Evolutionary conservation across 495 filamentous ascomycete species (phyloP).

Genomic region (Annulohypoxylon nitens): DNA sequence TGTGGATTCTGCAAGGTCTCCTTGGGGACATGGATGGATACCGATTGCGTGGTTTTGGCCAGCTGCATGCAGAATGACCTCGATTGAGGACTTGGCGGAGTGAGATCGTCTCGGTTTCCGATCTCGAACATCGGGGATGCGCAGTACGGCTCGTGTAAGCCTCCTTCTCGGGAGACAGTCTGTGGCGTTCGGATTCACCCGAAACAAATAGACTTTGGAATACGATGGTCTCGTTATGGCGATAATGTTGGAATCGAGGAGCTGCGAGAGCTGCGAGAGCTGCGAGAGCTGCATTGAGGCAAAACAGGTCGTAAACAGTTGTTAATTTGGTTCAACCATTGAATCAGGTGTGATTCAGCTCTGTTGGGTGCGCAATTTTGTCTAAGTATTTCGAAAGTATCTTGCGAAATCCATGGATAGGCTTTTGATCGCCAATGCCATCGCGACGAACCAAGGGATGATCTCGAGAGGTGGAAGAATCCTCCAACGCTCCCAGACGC

Average conservation of each 20-base stretch:
- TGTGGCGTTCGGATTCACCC: not conserved
- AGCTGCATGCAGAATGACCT: not conserved
- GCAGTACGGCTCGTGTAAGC: not conserved
- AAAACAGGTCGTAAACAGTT: not conserved
- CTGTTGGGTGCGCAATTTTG: not conserved
- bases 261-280: not conserved
- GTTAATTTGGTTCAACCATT: not conserved
- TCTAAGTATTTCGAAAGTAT: constrained; percentile 1
- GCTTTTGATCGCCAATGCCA: not conserved
- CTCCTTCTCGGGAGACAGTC: not conserved
- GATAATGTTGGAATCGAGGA: not conserved
- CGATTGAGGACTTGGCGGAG: not conserved
- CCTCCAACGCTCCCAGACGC: not conserved
- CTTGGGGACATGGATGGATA: not conserved
- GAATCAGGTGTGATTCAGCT: not conserved
- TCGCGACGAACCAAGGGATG: not conserved
- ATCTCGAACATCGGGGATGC: not conserved
- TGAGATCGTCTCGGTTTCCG: constrained; percentile 2
- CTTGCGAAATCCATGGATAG: constrained; percentile 1
- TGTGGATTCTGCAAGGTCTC: not conserved
- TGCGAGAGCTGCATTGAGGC: not conserved
- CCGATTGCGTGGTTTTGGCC: not conserved
- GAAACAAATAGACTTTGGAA: not conserved
- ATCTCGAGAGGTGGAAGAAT: not conserved
- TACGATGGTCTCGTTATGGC: not conserved